Conservation (phyloP, 148 eudicot species). For the Nepenthes gracilis region DNA sequence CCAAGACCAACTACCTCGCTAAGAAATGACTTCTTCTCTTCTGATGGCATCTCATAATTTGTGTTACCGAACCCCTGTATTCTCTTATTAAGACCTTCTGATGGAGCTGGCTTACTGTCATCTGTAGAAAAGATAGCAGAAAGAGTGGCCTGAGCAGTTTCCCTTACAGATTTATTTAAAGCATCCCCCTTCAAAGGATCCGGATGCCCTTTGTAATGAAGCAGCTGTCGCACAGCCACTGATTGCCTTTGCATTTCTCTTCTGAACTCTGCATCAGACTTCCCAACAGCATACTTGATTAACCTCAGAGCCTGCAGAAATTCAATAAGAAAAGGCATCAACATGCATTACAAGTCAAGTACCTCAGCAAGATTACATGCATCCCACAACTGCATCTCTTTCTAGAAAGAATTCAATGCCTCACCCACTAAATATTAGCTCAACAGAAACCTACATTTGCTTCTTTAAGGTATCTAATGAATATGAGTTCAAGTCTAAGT, state of each 20-base stretch:
- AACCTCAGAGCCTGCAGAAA: conserved; percentile 63
- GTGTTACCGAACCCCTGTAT: conserved; percentile 95
- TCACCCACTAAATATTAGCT: no score
- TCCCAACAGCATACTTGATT: conserved; percentile 84
- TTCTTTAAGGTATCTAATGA: no score
- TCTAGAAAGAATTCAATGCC: no score
- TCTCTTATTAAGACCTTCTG: conserved; percentile 51
- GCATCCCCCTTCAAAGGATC: conserved; percentile 94
- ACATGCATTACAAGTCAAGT: background rate
- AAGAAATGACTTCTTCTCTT: conserved; percentile 74
- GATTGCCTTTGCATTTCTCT: conserved; percentile 98
- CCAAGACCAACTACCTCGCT: conserved; percentile 91
- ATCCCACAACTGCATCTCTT: background rate
- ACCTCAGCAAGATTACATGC: background rate
- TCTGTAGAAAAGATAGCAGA: conserved; percentile 78
- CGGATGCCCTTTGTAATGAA: conserved; percentile 77
- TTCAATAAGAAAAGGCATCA: background rate
- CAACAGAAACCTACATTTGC: no score
- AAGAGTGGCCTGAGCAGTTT: conserved; percentile 84
- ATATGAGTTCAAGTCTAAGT: no score
- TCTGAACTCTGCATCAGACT: conserved; percentile 84
- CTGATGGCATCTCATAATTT: conserved; percentile 50
- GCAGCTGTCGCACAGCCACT: conserved; percentile 76
- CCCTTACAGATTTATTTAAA: conserved; percentile 83
- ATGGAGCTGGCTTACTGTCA: conserved; percentile 52